Evolutionary conservation across 192 early-diverging fungal species (phyloP).

Genomic region (Gonapodya prolifera): DNA sequence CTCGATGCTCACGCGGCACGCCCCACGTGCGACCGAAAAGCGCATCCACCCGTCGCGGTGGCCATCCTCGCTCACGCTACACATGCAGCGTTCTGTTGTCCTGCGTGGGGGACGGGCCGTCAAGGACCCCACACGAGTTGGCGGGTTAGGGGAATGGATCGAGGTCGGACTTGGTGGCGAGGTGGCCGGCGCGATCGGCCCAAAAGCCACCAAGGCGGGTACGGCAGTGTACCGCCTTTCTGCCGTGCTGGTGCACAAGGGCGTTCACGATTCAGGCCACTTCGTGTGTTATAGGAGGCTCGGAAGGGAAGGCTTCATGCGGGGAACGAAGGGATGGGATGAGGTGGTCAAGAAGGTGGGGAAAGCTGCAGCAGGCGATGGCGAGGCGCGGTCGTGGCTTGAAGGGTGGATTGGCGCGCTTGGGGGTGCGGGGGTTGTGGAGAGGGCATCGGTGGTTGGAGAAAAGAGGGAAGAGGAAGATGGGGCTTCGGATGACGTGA

Average conservation of each 20-base stretch:
- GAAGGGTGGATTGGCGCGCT: neutral
- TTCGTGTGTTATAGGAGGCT: constrained; percentile 62
- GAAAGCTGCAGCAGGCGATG: neutral
- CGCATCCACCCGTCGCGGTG: neutral
- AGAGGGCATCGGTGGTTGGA: neutral
- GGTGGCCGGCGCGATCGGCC: neutral
- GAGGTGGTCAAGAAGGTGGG: neutral
- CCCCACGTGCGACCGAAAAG: neutral
- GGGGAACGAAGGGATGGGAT: neutral
- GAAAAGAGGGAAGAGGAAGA: neutral
- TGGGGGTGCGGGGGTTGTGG: neutral
- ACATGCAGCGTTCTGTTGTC: neutral
- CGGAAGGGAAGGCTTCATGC: neutral
- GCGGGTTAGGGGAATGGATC: neutral
- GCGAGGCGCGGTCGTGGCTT: neutral
- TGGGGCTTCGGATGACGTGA: too few species aligned
- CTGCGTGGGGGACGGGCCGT: neutral
- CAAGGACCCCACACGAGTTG: neutral
- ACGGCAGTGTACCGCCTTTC: constrained; percentile 48
- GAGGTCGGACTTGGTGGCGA: neutral
- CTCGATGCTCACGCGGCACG: neutral
- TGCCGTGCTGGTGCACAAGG: constrained; percentile 73
- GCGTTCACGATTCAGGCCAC: constrained; percentile 78
- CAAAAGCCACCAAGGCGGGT: neutral
- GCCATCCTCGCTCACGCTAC: neutral